phyloP scores from a whole-genome alignment of 2,329 filamentous ascomycete genomes.

The Colletotrichum magnum region DNA sequence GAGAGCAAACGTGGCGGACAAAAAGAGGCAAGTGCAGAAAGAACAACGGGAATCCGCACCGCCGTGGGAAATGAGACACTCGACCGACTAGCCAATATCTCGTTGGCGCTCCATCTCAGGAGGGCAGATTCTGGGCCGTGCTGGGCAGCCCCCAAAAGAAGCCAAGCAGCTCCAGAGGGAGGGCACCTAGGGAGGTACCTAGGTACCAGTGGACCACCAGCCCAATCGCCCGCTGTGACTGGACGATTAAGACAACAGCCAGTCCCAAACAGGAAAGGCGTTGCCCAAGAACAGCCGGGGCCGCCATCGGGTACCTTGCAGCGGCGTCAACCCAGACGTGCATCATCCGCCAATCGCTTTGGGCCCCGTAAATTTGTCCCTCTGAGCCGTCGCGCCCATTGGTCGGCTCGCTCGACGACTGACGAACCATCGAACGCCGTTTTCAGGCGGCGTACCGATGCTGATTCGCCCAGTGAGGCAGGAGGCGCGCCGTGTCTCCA shows the following conservation, averaged over 20 bases:
- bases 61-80: slow-evolving; percentile 33
- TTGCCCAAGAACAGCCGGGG: not conserved
- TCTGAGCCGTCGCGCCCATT: not conserved
- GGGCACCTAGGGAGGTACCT: not conserved
- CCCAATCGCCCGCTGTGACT: slow-evolving; percentile 6
- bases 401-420: slow-evolving; percentile 13
- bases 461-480: slow-evolving; percentile 29
- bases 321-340: slow-evolving; percentile 26
- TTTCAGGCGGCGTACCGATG: slow-evolving; percentile 29
- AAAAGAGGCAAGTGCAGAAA: slow-evolving; percentile 36
- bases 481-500: slow-evolving; percentile 1
- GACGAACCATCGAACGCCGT: slow-evolving; percentile 37
- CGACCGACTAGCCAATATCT: slow-evolving; percentile 22
- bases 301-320: slow-evolving; percentile 38
- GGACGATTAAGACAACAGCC: not conserved
- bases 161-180: not conserved
- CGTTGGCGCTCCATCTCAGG: slow-evolving; percentile 12
- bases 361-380: not conserved
- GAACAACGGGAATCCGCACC: slow-evolving; percentile 21
- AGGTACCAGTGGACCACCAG: too few species aligned
- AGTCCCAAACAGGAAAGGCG: not conserved
- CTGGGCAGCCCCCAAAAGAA: not conserved
- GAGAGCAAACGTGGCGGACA: slow-evolving; percentile 6
- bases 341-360: slow-evolving; percentile 36
- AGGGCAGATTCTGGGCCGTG: slow-evolving; percentile 26